A percentile compares a stretch with the other conserved stretches of the same genome.
Conservation (phyloP, 2,329 filamentous ascomycete genomes). For the Alternaria ventricosa region DNA sequence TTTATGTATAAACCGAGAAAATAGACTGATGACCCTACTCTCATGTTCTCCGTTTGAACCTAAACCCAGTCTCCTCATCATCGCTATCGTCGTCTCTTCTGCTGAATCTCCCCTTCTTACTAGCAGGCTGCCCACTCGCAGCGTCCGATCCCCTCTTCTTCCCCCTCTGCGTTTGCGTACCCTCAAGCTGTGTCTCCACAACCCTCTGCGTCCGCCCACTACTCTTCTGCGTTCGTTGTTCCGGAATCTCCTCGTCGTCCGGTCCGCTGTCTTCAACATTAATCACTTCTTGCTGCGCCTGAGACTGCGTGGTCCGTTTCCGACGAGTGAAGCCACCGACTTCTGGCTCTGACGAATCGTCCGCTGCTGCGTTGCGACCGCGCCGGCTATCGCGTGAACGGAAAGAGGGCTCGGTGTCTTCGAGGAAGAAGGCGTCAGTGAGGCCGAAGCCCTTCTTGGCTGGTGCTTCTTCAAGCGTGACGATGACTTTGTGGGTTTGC, state of each 20-base stretch:
- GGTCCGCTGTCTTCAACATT: constrained; percentile 42
- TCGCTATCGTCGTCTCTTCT: constrained; percentile 58
- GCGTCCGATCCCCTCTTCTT: constrained; percentile 39
- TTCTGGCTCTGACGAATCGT: constrained; percentile 36
- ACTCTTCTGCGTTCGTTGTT: constrained; percentile 27
- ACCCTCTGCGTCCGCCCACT: constrained; percentile 35
- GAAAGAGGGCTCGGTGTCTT: constrained; percentile 43
- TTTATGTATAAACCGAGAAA: background rate
- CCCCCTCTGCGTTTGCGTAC: constrained; percentile 31
- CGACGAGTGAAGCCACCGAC: constrained; percentile 39
- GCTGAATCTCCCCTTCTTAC: constrained; percentile 34
- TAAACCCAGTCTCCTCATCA: constrained; percentile 63
- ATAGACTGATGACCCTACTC: background rate
- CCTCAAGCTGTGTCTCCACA: constrained; percentile 41
- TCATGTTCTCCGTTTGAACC: constrained; percentile 53
- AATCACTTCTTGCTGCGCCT: constrained; percentile 24
- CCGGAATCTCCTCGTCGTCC: constrained; percentile 33
- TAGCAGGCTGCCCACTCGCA: constrained; percentile 31
- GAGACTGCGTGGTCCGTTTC: constrained; percentile 16
- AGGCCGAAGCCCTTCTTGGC: constrained; percentile 75
- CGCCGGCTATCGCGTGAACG: constrained; percentile 21
- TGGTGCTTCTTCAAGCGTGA: constrained; percentile 71
- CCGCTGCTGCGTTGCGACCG: constrained; percentile 5
- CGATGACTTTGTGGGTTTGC: constrained; percentile 65
- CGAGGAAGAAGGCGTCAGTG: constrained; percentile 78